Percentiles rank a stretch among this genome's conserved stretches.
These are phyloP conservation scores for Backusella tarrabulga DNA, from an alignment of 192 early-diverging fungal genomes.

Conservation along the genomic window DNA sequence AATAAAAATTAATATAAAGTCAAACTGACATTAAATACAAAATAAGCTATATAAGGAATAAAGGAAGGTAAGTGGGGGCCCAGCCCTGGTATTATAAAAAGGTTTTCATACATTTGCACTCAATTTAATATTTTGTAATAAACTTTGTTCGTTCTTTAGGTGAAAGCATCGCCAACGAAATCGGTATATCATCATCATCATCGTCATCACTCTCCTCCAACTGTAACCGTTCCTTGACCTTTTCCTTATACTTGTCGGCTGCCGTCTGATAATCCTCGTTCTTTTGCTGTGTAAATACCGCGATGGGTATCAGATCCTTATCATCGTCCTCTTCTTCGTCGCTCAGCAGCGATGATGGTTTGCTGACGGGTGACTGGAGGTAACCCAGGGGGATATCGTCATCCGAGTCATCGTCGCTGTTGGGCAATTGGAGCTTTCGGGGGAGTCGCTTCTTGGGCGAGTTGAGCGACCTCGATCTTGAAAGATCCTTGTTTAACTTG, in stretches of 20 bases:
- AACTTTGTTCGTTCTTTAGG: background rate
- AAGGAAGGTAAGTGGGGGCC: background rate
- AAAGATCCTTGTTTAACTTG: background rate
- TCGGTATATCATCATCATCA: constrained; percentile 13
- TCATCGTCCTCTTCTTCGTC: constrained; percentile 34
- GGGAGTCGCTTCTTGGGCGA: background rate
- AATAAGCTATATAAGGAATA: background rate
- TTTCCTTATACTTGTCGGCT: constrained; percentile 32
- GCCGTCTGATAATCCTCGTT: constrained; percentile 11
- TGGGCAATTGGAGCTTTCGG: background rate
- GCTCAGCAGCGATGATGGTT: constrained; percentile 16
- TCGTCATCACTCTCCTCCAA: background rate
- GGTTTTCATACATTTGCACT: background rate
- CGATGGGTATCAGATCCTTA: constrained; percentile 31
- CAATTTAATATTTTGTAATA: background rate
- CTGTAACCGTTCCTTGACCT: constrained; percentile 20
- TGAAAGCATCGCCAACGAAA: background rate
- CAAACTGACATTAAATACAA: background rate
- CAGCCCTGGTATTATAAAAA: background rate
- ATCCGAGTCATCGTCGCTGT: background rate
- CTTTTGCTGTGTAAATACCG: background rate
- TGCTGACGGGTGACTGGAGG: constrained; percentile 4
- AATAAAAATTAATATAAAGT: background rate
- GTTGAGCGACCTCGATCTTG: constrained; percentile 10
- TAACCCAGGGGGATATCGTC: background rate